Percentiles rank a stretch among this genome's conserved stretches.
These are phyloP conservation scores for Triticum dicoccoides DNA, from an alignment of 176 grass and related monocot genomes.

Conservation along the genomic window DNA sequence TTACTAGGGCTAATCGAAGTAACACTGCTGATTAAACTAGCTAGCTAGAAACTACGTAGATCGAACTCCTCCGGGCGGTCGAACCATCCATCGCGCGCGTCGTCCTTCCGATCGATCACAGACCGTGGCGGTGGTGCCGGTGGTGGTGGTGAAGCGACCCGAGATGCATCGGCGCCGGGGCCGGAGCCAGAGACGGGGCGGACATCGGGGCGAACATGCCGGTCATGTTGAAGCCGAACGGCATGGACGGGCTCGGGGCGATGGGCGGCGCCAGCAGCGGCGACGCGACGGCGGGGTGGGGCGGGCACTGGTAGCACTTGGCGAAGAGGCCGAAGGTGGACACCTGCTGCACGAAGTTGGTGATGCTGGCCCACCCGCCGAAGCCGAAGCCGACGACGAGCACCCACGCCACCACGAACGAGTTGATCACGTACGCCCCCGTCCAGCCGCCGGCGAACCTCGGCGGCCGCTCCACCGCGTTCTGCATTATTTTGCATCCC, in stretches of 20 bases:
- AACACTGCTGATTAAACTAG: conserved; percentile 12
- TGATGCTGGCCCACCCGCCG: conserved; percentile 96
- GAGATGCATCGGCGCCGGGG: conserved; percentile 28
- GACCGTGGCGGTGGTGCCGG: conserved; percentile 46
- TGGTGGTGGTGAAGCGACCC: conserved; percentile 43
- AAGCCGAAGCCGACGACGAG: conserved; percentile 93
- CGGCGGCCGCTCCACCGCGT: conserved; percentile 77
- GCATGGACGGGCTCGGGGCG: conserved; percentile 1
- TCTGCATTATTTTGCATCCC: conserved; percentile 38
- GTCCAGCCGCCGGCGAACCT: conserved; percentile 73
- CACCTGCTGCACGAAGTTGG: conserved; percentile 88
- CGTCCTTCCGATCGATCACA: background rate
- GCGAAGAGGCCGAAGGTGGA: conserved; percentile 83
- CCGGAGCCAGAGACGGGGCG: background rate
- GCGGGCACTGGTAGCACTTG: conserved; percentile 94
- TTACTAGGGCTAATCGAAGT: background rate
- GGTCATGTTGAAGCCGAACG: conserved; percentile 16
- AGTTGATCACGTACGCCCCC: conserved; percentile 76
- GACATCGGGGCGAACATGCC: conserved; percentile 14
- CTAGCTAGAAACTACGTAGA: conserved; percentile 19
- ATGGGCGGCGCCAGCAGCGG: background rate
- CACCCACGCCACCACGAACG: conserved; percentile 96
- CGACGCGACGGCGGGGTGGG: background rate
- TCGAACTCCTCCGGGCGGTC: background rate
- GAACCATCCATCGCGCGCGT: background rate